Base-by-base conservation (phyloP, 495 filamentous ascomycete species). In the Neurospora terricola region DNA sequence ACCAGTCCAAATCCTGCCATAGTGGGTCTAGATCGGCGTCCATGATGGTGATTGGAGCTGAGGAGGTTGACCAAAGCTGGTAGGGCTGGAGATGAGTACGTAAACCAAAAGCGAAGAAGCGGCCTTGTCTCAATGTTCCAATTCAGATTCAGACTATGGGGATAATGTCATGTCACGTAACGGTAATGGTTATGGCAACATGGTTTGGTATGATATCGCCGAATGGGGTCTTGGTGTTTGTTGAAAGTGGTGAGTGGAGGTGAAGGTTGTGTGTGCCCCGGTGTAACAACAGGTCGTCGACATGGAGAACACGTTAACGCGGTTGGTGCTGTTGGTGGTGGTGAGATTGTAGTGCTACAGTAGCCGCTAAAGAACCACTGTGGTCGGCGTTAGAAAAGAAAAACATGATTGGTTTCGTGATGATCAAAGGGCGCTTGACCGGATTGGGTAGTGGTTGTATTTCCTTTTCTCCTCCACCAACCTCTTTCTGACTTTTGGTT, bases 1-100 rank as follows among this genome's bases (percentile, higher is more conserved):
- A 89, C 86, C 88, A 86, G 78, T 88, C 88, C 72, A 90, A 83
- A 78, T 92, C 89, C 71, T 91, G 86, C 90, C 90, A 93, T 77
- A 90, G 85, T 80, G 90, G 87, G 82, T 91, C 90, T 75, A 90
- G 81, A 75, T 87, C 85, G 42, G 78, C 82, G 73, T 85, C 83
- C 76, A 86, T 74, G 72, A 81, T 82, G 72, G 81, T 78, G 82
- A 85, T 85, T 38, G 72, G 69, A 69, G 12, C 42, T 34, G 70
- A 72, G 70, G 62, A 34, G 69, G 16, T 23, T 48, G 38, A 37
- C 21, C 18, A 34, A 48, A 14, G 10, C 8, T 1, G 27, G 34
- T 10, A 69, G 39, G 37, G 38, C 34, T 45, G 18, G 18, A 59
- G 48, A 59, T 59, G 48, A 59, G 21, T 59, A n/a, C n/a, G n/a